Conservation (phyloP, 352 stramenopile genomes). For the Globisporangium takayamanum region DNA sequence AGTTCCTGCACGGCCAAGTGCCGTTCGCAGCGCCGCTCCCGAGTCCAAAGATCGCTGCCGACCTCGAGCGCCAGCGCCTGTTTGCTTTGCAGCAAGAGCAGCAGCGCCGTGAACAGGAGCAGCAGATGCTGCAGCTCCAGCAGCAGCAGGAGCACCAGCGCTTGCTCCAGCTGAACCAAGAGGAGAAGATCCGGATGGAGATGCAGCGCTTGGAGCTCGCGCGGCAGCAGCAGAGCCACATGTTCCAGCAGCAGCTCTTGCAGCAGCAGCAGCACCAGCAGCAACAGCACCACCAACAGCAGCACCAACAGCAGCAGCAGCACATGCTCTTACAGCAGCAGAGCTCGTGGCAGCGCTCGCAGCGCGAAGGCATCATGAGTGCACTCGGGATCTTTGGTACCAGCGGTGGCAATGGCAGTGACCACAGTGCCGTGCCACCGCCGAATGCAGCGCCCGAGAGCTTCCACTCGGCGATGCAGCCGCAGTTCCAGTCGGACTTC, state of each 20-base stretch:
- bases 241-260: conserved; percentile 49
- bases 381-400: conserved; percentile 62
- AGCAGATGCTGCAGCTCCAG: conserved; percentile 55
- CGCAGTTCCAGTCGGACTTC: conserved; percentile 50
- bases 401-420: conserved; percentile 12
- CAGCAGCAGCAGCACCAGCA: conserved; percentile 34
- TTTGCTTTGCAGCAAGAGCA: conserved; percentile 36
- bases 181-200: conserved; percentile 78
- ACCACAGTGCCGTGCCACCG: not conserved
- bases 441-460: conserved; percentile 20
- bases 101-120: conserved; percentile 45
- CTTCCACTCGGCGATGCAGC: conserved; percentile 33
- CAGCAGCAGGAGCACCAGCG: conserved; percentile 67
- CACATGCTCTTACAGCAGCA: conserved; percentile 71
- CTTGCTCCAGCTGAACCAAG: conserved; percentile 58
- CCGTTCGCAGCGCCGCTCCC: conserved; percentile 45
- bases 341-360: conserved; percentile 66
- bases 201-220: conserved; percentile 75
- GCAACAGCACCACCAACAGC: conserved; percentile 38
- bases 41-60: conserved; percentile 6
- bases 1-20: conserved; percentile 66
- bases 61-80: conserved; percentile 47
- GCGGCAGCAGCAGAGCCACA: conserved; percentile 56
- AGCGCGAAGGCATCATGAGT: conserved; percentile 76
- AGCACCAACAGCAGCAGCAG: conserved; percentile 57